Base-by-base conservation (phyloP, 371 early-diverging fungal genomes). In the Synchytrium microbalum region DNA sequence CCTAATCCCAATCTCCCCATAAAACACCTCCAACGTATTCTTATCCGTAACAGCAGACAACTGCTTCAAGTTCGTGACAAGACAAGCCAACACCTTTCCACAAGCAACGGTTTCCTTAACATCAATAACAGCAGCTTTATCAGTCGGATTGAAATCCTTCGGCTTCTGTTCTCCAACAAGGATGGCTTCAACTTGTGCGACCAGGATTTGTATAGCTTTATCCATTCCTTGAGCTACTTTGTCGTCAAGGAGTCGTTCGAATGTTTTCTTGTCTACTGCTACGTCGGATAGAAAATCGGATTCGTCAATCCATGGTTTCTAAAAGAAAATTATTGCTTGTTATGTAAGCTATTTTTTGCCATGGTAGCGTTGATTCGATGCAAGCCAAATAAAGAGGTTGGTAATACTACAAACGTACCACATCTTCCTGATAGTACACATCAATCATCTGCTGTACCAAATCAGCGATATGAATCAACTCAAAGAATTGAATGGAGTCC, bases 171-270 rank as follows among this genome's bases (percentile, higher is more conserved):
- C 81, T 10, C 71, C 75, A 10, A 76, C 51, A 46, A 93, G 70
- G 24, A 93, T 85, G 56, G 79, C 84, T 58, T 92, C 88, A 5
- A 86, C 84, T 63, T 92, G 92, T 19, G 84, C 79, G 61, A 92
- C 73, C 2, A 92, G 77, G 1, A 85, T 82, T 74, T 84, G 75
- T 51, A 94, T 92, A 31, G 89, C 83, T 66, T 86, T 84, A 76
- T 94, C 94, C 83, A 94, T 81, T n/a, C 95, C 93, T 25, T 79
- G 75, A 0, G 93, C 94, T 1, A 93, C 92, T 26, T 82, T 78
- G 62, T 93, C 93, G 69, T 94, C 95, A 30, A 92, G 73, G 25
- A 82, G 53, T 5, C 86, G 79, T 73, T 93, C 93, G 72, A 92
- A 87, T 0, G 77, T 67, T 69, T 89, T 88, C 67, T 92, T 92